Conservation (phyloP, 164 flowering plant species). For the Berberis thunbergii region DNA sequence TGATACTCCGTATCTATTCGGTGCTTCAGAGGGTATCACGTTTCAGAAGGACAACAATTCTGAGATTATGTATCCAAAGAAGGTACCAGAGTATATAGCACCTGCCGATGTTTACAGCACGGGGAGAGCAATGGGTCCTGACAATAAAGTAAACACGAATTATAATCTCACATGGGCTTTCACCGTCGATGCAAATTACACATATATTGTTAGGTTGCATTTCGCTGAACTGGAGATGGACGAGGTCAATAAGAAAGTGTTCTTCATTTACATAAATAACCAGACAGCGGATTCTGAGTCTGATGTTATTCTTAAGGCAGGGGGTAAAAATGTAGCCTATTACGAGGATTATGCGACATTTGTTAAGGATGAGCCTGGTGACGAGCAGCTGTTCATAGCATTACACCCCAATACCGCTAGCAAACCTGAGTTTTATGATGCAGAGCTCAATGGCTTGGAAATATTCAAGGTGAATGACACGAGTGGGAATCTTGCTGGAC, state of each 20-base stretch:
- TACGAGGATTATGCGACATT: slow-evolving; percentile 47
- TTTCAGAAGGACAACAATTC: slow-evolving; percentile 12
- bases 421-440: slow-evolving; percentile 44
- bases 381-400: slow-evolving; percentile 35
- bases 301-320: slow-evolving; percentile 52
- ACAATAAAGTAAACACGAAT: slow-evolving; percentile 29
- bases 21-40: slow-evolving; percentile 45
- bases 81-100: slow-evolving; percentile 30
- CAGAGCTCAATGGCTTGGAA: slow-evolving; percentile 69
- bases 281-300: slow-evolving; percentile 39
- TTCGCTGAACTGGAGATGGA: slow-evolving; percentile 39
- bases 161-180: slow-evolving; percentile 75
- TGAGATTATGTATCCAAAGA: slow-evolving; percentile 21
- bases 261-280: slow-evolving; percentile 57
- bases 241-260: slow-evolving; percentile 49
- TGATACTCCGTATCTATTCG: slow-evolving; percentile 53
- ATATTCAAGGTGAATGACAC: slow-evolving; percentile 54
- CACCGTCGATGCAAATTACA: slow-evolving; percentile 53
- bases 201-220: slow-evolving; percentile 58
- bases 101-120: slow-evolving; percentile 52
- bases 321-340: slow-evolving; percentile 25
- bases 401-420: slow-evolving; percentile 30
- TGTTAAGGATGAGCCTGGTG: slow-evolving; percentile 29
- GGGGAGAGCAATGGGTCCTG: slow-evolving; percentile 49
- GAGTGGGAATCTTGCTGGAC: slow-evolving; percentile 51